Conservation (phyloP, 371 early-diverging fungal genomes). For the Actinomortierella wolfii region DNA sequence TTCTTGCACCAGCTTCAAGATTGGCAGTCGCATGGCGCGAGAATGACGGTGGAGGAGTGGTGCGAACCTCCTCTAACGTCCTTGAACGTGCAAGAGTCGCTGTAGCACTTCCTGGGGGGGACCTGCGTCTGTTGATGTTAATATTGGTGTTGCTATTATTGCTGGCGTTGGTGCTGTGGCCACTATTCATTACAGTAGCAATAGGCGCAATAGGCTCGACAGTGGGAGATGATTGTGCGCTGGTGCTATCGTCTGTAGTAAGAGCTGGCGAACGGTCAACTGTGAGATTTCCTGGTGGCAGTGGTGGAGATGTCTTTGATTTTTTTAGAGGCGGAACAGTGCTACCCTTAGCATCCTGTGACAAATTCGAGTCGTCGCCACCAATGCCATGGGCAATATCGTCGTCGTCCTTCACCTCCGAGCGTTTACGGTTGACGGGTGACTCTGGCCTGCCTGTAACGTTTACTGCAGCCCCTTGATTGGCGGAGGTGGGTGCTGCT, state of each 20-base stretch:
- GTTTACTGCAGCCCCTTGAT: too few species aligned
- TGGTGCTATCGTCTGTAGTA: conserved; percentile 10
- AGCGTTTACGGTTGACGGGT: conserved; percentile 37
- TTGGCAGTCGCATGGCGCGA: conserved; percentile 25
- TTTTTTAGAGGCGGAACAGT: conserved; percentile 31
- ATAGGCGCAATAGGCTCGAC: conserved; percentile 11
- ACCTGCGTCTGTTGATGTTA: too few species aligned
- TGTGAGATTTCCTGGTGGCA: conserved; percentile 20
- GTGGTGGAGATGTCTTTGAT: conserved; percentile 28
- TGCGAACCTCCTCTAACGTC: conserved; percentile 27
- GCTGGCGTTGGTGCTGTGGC: too few species aligned
- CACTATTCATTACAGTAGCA: neutral
- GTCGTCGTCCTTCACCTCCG: conserved; percentile 30
- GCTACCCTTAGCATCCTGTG: conserved; percentile 7
- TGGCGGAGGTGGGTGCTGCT: too few species aligned
- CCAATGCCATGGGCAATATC: neutral
- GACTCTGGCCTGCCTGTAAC: conserved; percentile 18
- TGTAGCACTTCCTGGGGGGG: too few species aligned
- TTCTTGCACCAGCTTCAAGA: conserved; percentile 18
- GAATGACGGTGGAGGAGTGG: conserved; percentile 2
- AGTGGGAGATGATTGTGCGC: conserved; percentile 30
- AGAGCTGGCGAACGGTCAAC: conserved; percentile 24
- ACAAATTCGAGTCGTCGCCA: too few species aligned
- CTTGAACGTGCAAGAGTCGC: conserved; percentile 12
- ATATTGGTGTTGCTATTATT: too few species aligned